A percentile compares a stretch with the other conserved stretches of the same genome.
Evolutionary conservation across 352 stramenopile genomes (phyloP).

Genomic region (Phytophthora pluvialis): DNA sequence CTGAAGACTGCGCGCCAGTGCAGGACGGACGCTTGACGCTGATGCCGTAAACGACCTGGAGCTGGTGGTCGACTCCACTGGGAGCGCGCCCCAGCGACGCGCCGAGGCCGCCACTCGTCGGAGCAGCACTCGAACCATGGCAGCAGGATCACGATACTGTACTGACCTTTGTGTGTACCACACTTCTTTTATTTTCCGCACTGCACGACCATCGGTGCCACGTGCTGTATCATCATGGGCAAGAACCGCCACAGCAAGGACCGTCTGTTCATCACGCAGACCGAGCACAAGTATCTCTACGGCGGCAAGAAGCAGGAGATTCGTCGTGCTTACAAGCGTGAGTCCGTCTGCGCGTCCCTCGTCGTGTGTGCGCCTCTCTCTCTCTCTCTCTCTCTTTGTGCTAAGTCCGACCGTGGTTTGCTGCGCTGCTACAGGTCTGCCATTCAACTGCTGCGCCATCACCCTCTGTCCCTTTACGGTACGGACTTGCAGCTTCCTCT

Average conservation of each 20-base stretch:
- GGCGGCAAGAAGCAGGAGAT: slow-evolving; percentile 92
- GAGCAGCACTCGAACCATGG: slow-evolving; percentile 24
- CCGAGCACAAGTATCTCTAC: slow-evolving; percentile 94
- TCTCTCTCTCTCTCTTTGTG: background rate
- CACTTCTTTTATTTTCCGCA: too few species aligned
- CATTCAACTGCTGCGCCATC: slow-evolving; percentile 99
- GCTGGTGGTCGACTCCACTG: background rate
- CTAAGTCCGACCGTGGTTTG: background rate
- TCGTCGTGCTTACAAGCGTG: slow-evolving; percentile 79
- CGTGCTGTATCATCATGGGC: slow-evolving; percentile 56
- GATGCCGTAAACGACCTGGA: background rate
- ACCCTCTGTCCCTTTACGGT: slow-evolving; percentile 92
- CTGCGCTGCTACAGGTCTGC: slow-evolving; percentile 67
- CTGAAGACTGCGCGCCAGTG: background rate
- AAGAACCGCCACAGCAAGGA: slow-evolving; percentile 94
- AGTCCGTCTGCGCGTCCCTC: slow-evolving; percentile 1
- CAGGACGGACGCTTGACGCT: background rate
- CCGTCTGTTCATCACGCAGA: slow-evolving; percentile 89
- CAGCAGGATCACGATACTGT: too few species aligned
- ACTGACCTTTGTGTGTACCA: too few species aligned
- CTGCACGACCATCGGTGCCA: too few species aligned
- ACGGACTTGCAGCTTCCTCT: background rate
- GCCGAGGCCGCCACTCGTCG: slow-evolving; percentile 20
- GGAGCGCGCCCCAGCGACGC: slow-evolving; percentile 14
- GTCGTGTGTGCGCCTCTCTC: background rate